phyloP scores from a whole-genome alignment of 345 rosid species.

The Bruguiera parviflora region DNA sequence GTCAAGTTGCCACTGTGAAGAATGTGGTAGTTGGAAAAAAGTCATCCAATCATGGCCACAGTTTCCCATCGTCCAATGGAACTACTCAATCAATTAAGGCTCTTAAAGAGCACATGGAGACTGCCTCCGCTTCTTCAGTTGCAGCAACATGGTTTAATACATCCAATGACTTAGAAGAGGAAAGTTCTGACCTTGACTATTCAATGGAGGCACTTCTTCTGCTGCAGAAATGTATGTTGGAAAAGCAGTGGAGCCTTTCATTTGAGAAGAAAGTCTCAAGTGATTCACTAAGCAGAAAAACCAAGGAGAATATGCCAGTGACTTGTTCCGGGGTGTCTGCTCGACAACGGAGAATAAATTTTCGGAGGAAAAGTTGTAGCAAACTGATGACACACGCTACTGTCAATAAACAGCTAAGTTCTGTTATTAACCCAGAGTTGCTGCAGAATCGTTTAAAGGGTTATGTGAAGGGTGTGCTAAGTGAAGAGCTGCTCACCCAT shows the following conservation, averaged over 20 bases:
- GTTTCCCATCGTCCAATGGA: slow-evolving; percentile 41
- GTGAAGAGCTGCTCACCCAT: slow-evolving; percentile 74
- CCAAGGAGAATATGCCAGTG: slow-evolving; percentile 40
- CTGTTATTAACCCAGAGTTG: slow-evolving; percentile 50
- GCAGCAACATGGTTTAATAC: slow-evolving; percentile 37
- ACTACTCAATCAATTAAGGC: slow-evolving; percentile 53
- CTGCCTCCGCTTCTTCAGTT: slow-evolving; percentile 36
- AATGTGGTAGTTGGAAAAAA: slow-evolving; percentile 43
- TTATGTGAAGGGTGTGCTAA: slow-evolving; percentile 71
- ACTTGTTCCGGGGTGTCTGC: slow-evolving; percentile 80
- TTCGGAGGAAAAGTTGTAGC: slow-evolving; percentile 41
- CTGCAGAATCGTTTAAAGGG: slow-evolving; percentile 60
- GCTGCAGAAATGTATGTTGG: slow-evolving; percentile 85
- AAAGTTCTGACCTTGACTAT: slow-evolving; percentile 40
- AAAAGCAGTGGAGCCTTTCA: slow-evolving; percentile 88
- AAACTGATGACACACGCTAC: slow-evolving; percentile 29
- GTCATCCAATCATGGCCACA: slow-evolving; percentile 48
- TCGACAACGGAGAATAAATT: slow-evolving; percentile 60
- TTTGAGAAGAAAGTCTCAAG: slow-evolving; percentile 41
- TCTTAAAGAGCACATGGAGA: slow-evolving; percentile 49
- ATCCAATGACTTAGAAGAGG: slow-evolving; percentile 40
- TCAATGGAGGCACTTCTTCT: slow-evolving; percentile 72
- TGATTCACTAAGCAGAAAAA: slow-evolving; percentile 34
- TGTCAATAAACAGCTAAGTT: slow-evolving; percentile 38
- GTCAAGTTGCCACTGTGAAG: slow-evolving; percentile 42